Evolutionary conservation across 345 rosid species (phyloP), one percentile per base, ranked within the genome.

Genomic region (Xanthoceras sorbifolium): DNA sequence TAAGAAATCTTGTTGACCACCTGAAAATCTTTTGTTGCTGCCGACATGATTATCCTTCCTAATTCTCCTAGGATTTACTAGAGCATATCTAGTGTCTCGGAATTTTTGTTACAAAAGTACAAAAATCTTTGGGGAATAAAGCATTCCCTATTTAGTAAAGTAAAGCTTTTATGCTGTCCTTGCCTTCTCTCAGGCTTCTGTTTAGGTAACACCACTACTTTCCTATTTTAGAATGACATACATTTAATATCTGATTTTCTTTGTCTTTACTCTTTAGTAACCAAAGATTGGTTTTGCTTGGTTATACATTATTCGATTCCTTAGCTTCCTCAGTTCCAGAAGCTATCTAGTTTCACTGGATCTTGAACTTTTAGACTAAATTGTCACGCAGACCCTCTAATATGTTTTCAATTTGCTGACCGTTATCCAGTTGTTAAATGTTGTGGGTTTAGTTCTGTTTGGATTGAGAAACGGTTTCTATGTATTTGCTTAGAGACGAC

Each of bases 71-170:
- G 26, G 71, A 79, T 46, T 61, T 15, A 59, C 64, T 44, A 38
- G 69, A 34, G 15, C 78, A 22, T 50, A 57, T 52, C 59, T 69
- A 20, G 29, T 46, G 31, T 40, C 29, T 18, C 5, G 31, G 44
- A 31, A 31, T 55, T 1, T 62, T n/a, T 71, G 55, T 60, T 29
- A 61, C 34, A 9, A 66, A 72, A 65, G 18, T 65, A 64, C 26
- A 65, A 15, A 22, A 34, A 64, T 52, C 38, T 75, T 65, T 64
- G 52, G 36, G 48, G 32, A 74, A 74, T 74, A 73, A 75, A 76
- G 76, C 28, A 57, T 46, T 29, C 9, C 34, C 29, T 65, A 6
- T 74, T 9, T 36, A 34, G 31, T 42, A 63, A 68, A 69, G 44
- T 28, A 69, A 63, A 54, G n/a, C 20, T 42, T 40, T n/a, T 10